Conservation (phyloP, 2,329 filamentous ascomycete species). For the Raffaelea deltoideospora region DNA sequence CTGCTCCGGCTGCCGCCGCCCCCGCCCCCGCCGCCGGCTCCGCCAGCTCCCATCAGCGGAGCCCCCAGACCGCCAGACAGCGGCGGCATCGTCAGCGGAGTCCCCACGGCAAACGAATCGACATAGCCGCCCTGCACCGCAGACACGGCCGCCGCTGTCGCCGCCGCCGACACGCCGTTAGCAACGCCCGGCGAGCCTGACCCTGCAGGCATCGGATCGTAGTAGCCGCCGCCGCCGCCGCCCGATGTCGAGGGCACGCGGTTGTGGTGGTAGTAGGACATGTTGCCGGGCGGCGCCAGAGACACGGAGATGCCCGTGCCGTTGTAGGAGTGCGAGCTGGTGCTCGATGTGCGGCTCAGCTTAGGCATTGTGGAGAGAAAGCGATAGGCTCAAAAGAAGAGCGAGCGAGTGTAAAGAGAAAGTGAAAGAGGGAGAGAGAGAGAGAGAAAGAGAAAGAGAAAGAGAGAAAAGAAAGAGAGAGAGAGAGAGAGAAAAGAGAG, state of each 20-base stretch:
- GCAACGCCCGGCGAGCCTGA: conserved; percentile 11
- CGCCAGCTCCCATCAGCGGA: neutral
- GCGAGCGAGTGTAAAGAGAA: conserved; percentile 11
- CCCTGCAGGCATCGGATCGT: conserved; percentile 12
- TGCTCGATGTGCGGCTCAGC: conserved; percentile 14
- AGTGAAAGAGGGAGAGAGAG: conserved; percentile 15
- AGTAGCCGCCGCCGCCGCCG: conserved; percentile 14
- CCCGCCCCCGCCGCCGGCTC: neutral
- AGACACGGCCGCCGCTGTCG: too few species aligned
- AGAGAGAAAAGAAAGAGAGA: conserved; percentile 15
- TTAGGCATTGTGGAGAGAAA: conserved; percentile 14
- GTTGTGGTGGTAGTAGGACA: conserved; percentile 18
- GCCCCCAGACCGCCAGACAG: neutral
- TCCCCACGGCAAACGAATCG: conserved; percentile 19
- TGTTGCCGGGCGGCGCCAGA: conserved; percentile 10
- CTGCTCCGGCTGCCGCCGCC: neutral
- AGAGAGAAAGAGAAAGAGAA: conserved; percentile 4
- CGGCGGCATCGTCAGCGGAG: conserved; percentile 3
- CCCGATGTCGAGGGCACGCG: conserved; percentile 9
- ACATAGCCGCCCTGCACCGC: conserved; percentile 6
- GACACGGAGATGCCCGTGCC: conserved; percentile 11
- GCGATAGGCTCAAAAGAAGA: conserved; percentile 8
- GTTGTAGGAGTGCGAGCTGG: conserved; percentile 13
- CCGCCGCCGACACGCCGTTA: too few species aligned
- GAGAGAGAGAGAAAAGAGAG: too few species aligned